A percentile compares a stretch with the other conserved stretches of the same genome.
Evolutionary conservation across 345 rosid species (phyloP).

Genomic region (Hibiscus mutabilis): DNA sequence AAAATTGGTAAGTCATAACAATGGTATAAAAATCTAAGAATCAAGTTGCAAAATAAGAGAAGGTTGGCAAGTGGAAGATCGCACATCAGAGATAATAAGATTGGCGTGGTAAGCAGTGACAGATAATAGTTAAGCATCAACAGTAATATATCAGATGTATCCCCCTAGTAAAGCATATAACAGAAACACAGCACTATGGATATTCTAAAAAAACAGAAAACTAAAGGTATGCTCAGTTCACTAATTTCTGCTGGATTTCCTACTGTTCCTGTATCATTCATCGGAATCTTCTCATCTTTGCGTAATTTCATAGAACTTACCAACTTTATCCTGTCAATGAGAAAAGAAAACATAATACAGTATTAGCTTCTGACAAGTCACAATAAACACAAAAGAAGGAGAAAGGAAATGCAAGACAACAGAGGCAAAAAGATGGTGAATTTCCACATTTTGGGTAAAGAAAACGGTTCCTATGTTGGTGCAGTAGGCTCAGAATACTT

Average conservation of each 20-base stretch:
- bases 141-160: background rate
- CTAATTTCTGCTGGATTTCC: slow-evolving; percentile 21
- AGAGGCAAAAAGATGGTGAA: background rate
- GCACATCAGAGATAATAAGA: background rate
- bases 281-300: slow-evolving; percentile 28
- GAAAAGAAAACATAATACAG: slow-evolving; percentile 13
- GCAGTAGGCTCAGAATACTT: background rate
- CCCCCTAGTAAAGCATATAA: background rate
- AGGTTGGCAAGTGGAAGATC: background rate
- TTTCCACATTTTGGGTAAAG: slow-evolving; percentile 4
- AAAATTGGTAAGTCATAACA: background rate
- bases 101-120: background rate
- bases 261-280: slow-evolving; percentile 18
- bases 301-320: slow-evolving; percentile 48
- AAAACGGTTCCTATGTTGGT: background rate
- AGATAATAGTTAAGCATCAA: slow-evolving; percentile 1
- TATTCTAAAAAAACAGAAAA: background rate
- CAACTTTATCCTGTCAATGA: slow-evolving; percentile 85
- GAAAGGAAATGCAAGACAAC: slow-evolving; percentile 1
- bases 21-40: background rate
- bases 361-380: background rate
- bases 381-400: background rate
- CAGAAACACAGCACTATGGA: background rate
- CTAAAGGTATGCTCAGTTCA: background rate
- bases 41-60: background rate